Evolutionary conservation across 2,329 filamentous ascomycete species (phyloP), one percentile per base, ranked within the genome.

Genomic region (Neonectria neomacrospora): DNA sequence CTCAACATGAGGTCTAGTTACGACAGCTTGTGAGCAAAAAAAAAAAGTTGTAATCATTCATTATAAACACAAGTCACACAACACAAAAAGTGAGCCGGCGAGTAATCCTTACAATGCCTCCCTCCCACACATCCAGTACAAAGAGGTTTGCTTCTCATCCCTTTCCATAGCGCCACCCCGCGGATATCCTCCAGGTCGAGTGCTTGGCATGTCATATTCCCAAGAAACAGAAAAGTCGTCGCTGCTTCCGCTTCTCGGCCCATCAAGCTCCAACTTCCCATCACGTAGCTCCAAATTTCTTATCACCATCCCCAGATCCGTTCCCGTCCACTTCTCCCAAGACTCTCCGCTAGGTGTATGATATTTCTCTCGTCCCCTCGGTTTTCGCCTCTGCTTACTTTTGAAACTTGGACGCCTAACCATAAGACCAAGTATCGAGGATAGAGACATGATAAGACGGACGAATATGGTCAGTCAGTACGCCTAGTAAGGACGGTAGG

Each of bases 401-500:
- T 63, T 63, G 54, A 57, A 58, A 58, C 5, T 63, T 63, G 50
- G 60, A 63, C 60, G 60, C 60, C 60, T 54, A 54, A 54, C 54
- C 50, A 50, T 28, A 47, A 58, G 48, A 58, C 60, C 60, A 58
- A 63, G 57, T 42, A 57, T 57, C 45, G 28, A 54, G 45, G 50
- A 59, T 26, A 59, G 54, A 61, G 53, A 50, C 60, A 59, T 55
- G 45, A 55, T n/a, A 41, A 58, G 54, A 57, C 18, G 41, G 47
- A 48, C 30, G 39, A 16, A 48, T 6, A n/a, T 22, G 20, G 42
- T 42, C 26, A 45, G 20, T 45, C 39, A 59, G 28, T 45, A 41
- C 41, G 44, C 53, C 42, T 63, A 80, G 56, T 83, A 78, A 4
- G 83, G 80, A 58, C 87, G 85, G 75, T 92, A 97, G 73, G 91